These are phyloP conservation scores for Xylaria hypoxylon DNA, from an alignment of 2,329 filamentous ascomycete genomes.

Conservation along the genomic window DNA sequence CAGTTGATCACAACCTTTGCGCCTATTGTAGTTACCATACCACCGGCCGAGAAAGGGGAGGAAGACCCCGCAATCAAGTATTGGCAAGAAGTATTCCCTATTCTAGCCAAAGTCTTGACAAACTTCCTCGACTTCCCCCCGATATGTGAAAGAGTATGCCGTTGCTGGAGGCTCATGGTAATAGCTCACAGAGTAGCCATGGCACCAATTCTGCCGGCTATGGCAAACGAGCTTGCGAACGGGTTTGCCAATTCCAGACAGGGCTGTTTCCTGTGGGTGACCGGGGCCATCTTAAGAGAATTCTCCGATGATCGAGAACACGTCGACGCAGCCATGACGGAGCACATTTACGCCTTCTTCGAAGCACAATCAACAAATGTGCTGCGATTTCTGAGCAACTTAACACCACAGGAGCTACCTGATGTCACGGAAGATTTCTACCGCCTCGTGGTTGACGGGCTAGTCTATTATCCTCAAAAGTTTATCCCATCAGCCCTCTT, in stretches of 20 bases:
- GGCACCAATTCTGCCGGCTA: slow-evolving; percentile 81
- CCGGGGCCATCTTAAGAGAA: slow-evolving; percentile 91
- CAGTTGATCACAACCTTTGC: slow-evolving; percentile 93
- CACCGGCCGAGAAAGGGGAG: slow-evolving; percentile 76
- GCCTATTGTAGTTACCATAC: slow-evolving; percentile 74
- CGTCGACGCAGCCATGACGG: slow-evolving; percentile 82
- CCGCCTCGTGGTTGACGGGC: slow-evolving; percentile 88
- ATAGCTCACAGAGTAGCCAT: slow-evolving; percentile 94
- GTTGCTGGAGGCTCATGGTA: slow-evolving; percentile 97
- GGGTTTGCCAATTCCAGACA: slow-evolving; percentile 89
- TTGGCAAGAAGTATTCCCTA: slow-evolving; percentile 92
- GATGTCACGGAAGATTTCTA: slow-evolving; percentile 96
- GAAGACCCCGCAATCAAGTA: slow-evolving; percentile 95
- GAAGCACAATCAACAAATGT: slow-evolving; percentile 93
- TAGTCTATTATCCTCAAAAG: slow-evolving; percentile 90
- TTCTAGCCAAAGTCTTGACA: slow-evolving; percentile 86
- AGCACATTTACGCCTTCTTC: slow-evolving; percentile 93
- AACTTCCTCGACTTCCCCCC: slow-evolving; percentile 88
- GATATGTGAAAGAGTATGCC: slow-evolving; percentile 91
- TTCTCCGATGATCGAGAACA: slow-evolving; percentile 92
- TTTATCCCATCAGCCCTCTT: slow-evolving; percentile 84
- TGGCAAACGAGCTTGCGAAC: slow-evolving; percentile 88
- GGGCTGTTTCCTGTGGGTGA: slow-evolving; percentile 99
- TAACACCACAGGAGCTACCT: slow-evolving; percentile 79
- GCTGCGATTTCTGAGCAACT: slow-evolving; percentile 86